Evolutionary conservation across 352 stramenopile genomes (phyloP), one percentile per base, ranked within the genome.

Genomic region (Achlya hypogyna): DNA sequence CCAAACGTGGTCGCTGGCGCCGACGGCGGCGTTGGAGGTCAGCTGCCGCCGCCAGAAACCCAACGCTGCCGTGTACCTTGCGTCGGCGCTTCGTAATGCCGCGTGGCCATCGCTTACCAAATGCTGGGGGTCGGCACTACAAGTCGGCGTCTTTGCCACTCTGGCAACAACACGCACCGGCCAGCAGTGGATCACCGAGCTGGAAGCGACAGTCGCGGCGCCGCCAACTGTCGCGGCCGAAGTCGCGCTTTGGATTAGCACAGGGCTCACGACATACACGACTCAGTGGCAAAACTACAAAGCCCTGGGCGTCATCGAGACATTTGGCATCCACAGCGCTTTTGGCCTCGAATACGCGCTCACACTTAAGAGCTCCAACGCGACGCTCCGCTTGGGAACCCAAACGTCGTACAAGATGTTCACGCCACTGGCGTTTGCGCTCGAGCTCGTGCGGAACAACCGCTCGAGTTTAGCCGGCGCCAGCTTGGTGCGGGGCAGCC

Each of bases 241-340:
- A 58, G 29, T 20, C 6, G 14, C 8, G 51, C 10, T 14, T 5
- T 32, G 3, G 16, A 9, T 1, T 32, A 9, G 51, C 23, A 18
- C 2, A 2, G 14, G 16, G 29, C 23, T n/a, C 20, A 9, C 35
- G 10, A 16, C 23, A 32, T 63, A 31, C 34, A 63, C 54, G 14
- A 63, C 54, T 0, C 28, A 53, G 23, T 63, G 54, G 54, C 54
- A 63, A 63, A 63, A 63, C 32, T 63, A 51, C 54, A 63, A 63
- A n/a, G 28, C 54, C 6, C 28, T 63, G 5, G 54, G 54, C 53
- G 42, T 63, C 28, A 63, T 20, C n/a, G 54, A 63, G 28, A 25
- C n/a, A 53, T 63, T 51, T 38, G n/a, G 14, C 22, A 63, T 63
- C n/a, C 54, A 63, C n/a, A 63, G 53, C 3, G 3, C 54, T 49